Evolutionary conservation across 208 protist genomes (phyloP).

Genomic region (Lotmaria passim): DNA sequence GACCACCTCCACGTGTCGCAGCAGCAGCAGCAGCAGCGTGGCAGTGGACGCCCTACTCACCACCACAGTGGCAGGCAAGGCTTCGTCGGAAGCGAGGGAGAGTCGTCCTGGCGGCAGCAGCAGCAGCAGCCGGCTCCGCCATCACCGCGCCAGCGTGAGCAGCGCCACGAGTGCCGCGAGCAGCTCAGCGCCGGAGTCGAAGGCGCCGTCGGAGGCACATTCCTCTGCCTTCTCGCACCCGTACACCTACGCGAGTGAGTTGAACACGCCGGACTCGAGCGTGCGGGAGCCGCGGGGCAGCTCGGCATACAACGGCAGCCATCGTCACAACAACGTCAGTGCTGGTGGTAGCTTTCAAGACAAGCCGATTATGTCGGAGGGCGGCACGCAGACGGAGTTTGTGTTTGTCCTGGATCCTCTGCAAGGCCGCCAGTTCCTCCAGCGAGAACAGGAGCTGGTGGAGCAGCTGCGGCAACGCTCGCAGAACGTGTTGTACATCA

Average conservation of each 20-base stretch:
- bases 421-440: constrained; percentile 19
- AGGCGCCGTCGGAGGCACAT: constrained; percentile 10
- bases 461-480: constrained; percentile 24
- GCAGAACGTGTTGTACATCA: constrained; percentile 15
- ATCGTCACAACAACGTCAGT: background rate
- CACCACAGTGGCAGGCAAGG: background rate
- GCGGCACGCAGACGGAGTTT: constrained; percentile 28
- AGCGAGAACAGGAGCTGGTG: constrained; percentile 15
- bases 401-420: constrained; percentile 31
- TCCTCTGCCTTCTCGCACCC: background rate
- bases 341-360: background rate
- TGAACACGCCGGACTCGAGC: background rate
- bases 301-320: constrained; percentile 3
- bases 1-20: background rate
- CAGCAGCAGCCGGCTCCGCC: constrained; percentile 7
- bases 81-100: background rate
- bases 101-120: constrained; percentile 2
- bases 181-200: constrained; percentile 4
- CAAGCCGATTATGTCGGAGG: background rate
- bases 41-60: background rate
- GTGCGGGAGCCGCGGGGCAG: background rate
- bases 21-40: background rate
- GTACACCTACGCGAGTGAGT: background rate
- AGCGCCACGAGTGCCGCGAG: background rate
- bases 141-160: background rate